Conservation (phyloP, 2,329 filamentous ascomycete species). For the Laburnicola sp. region DNA sequence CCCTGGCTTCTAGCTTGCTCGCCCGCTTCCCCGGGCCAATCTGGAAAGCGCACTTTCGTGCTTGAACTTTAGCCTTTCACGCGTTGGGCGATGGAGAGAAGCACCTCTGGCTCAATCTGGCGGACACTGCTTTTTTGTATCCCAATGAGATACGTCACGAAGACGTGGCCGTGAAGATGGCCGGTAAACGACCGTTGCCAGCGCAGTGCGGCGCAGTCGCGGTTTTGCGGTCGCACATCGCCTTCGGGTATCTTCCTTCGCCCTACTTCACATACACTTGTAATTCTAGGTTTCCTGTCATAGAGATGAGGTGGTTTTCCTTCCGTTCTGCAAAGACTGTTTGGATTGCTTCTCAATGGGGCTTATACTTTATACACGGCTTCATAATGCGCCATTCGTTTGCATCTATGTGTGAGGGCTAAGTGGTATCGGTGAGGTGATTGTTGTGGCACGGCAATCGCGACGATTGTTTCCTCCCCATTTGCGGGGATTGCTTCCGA, state of each 20-base stretch:
- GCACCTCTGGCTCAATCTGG: constrained; percentile 10
- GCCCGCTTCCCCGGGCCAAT: constrained; percentile 1
- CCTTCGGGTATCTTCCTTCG: constrained; percentile 1
- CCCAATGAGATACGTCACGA: neutral
- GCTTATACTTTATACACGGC: neutral
- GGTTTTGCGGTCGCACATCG: constrained; percentile 9
- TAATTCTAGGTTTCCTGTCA: constrained; percentile 12
- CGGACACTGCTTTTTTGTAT: constrained; percentile 13
- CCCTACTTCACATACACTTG: constrained; percentile 9
- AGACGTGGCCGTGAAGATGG: constrained; percentile 12
- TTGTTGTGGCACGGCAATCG: constrained; percentile 22
- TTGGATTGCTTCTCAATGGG: neutral
- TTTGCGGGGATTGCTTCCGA: neutral
- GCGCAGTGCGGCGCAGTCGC: constrained; percentile 7
- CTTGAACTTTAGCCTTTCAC: constrained; percentile 7
- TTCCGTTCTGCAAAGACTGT: neutral
- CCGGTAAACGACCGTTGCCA: constrained; percentile 14
- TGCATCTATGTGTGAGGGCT: neutral
- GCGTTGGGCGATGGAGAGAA: constrained; percentile 4
- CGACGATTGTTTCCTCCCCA: constrained; percentile 7
- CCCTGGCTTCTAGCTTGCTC: constrained; percentile 1
- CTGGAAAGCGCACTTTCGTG: neutral
- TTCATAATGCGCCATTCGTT: constrained; percentile 2
- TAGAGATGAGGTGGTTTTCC: constrained; percentile 3
- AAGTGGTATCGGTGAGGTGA: neutral